phyloP scores from a whole-genome alignment of 169 alveolate species.

The Cyclospora cayetanensis region DNA sequence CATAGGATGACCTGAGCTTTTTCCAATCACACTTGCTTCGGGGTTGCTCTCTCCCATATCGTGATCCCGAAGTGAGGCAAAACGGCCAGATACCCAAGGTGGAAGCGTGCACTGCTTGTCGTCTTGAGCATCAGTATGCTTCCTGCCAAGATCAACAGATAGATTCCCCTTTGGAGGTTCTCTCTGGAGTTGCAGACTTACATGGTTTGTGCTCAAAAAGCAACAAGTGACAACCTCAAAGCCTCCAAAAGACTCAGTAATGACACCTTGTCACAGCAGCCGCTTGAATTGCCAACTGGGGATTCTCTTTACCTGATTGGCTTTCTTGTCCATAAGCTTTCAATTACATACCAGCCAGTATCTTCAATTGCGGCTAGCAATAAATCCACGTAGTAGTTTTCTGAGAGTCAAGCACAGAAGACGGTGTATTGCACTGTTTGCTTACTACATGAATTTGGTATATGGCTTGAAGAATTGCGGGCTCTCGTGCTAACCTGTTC shows the following conservation, averaged over 20 bases:
- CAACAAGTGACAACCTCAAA: background rate
- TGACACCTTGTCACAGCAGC: too few relatives aligned
- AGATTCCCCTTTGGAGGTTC: too few relatives aligned
- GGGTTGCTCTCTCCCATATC: background rate
- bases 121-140: background rate
- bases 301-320: background rate
- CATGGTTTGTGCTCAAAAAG: background rate
- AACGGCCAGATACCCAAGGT: background rate
- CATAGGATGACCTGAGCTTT: background rate
- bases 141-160: background rate
- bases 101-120: background rate
- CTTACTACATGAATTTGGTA: background rate
- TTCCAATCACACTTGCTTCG: background rate
- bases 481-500: background rate
- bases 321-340: background rate
- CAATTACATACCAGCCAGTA: constrained; percentile 38
- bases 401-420: background rate
- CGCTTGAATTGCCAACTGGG: too few relatives aligned
- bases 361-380: constrained; percentile 49
- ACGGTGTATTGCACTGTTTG: background rate
- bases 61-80: background rate
- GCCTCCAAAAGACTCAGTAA: background rate
- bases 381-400: background rate
- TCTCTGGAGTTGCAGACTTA: background rate
- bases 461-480: background rate